These are phyloP conservation scores for Bryoerythrophyllum caledonicum DNA, from an alignment of 225 moss, liverwort and hornwort species.

Conservation along the genomic window DNA sequence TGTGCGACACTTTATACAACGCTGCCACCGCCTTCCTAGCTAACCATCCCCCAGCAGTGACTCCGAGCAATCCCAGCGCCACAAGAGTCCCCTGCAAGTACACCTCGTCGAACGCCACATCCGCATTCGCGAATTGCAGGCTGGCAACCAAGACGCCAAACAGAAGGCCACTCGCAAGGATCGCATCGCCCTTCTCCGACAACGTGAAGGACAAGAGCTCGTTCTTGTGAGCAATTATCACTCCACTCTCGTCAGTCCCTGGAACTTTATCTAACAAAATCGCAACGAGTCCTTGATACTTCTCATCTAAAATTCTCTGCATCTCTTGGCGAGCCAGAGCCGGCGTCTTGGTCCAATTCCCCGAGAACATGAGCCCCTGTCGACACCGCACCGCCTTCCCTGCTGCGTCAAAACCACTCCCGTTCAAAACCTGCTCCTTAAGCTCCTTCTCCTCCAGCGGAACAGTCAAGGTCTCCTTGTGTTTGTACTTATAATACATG, in stretches of 20 bases:
- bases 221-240: slow-evolving; percentile 47
- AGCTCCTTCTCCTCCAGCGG: slow-evolving; percentile 51
- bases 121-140: slow-evolving; percentile 45
- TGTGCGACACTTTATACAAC: slow-evolving; percentile 50
- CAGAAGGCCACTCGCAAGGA: slow-evolving; percentile 33
- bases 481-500: slow-evolving; percentile 64
- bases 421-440: slow-evolving; percentile 37
- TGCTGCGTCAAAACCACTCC: slow-evolving; percentile 26
- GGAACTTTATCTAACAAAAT: slow-evolving; percentile 41
- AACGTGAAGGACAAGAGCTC: slow-evolving; percentile 55
- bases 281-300: slow-evolving; percentile 41
- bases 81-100: slow-evolving; percentile 39
- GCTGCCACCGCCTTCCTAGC: slow-evolving; percentile 42
- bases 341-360: slow-evolving; percentile 37
- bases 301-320: slow-evolving; percentile 44
- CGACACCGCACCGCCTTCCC: slow-evolving; percentile 43
- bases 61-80: slow-evolving; percentile 47
- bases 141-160: slow-evolving; percentile 33
- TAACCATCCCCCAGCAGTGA: slow-evolving; percentile 38
- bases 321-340: slow-evolving; percentile 33
- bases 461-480: slow-evolving; percentile 48
- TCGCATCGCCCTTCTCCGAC: slow-evolving; percentile 34
- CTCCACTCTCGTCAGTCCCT: slow-evolving; percentile 23
- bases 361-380: slow-evolving; percentile 55
- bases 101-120: slow-evolving; percentile 49